These are phyloP conservation scores for Chlamydomonas sp. DNA, from an alignment of 139 green algal species.

Conservation along the genomic window DNA sequence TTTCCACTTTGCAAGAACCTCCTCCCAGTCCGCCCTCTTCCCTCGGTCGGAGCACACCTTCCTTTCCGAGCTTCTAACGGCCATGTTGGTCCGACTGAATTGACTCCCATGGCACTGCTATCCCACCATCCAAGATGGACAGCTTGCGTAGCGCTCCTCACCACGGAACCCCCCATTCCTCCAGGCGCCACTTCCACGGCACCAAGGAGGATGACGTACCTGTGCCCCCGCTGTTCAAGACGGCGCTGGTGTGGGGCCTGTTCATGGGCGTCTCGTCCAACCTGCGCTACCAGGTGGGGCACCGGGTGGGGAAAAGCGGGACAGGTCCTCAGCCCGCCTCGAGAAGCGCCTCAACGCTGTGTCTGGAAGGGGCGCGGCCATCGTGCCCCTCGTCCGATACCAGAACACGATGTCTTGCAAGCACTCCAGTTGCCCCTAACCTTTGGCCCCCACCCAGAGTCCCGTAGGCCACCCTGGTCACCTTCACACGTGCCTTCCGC, in stretches of 20 bases:
- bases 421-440: not conserved
- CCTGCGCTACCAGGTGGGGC: constrained; percentile 85
- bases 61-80: no score
- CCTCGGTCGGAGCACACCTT: no score
- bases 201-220: constrained; percentile 78
- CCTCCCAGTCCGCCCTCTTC: no score
- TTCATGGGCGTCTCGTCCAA: constrained; percentile 99
- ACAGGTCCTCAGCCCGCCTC: not conserved
- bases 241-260: constrained; percentile 90
- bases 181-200: constrained; percentile 64
- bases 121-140: no score
- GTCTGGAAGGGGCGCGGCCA: not conserved
- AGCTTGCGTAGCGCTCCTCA: not conserved
- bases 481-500: no score
- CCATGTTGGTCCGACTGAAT: no score
- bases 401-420: not conserved
- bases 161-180: not conserved
- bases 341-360: not conserved
- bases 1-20: no score
- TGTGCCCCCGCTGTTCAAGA: constrained; percentile 80
- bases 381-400: not conserved
- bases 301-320: no score
- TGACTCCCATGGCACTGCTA: no score
- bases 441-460: no score
- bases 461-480: no score